These are phyloP conservation scores for Daldinia sp. DNA, from an alignment of 2,329 filamentous ascomycete species.

Conservation along the genomic window DNA sequence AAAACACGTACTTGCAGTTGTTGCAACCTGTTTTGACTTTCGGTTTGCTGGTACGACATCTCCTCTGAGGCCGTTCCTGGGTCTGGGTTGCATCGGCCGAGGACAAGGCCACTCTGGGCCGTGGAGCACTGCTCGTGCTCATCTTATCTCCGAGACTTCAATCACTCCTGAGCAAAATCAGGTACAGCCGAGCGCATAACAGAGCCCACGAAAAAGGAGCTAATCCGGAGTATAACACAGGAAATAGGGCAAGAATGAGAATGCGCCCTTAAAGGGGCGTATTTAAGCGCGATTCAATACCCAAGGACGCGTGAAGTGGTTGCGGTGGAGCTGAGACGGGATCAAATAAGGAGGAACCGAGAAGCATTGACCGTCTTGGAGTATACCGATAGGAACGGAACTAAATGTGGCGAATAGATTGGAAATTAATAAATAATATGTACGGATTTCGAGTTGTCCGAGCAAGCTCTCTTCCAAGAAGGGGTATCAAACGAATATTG, in stretches of 20 bases:
- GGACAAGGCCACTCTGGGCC: conserved; percentile 13
- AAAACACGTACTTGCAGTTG: conserved; percentile 70
- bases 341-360: conserved; percentile 9
- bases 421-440: conserved; percentile 27
- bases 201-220: conserved; percentile 4
- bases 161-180: conserved; percentile 9
- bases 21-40: conserved; percentile 73
- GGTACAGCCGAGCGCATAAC: conserved; percentile 26
- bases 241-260: background rate
- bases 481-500: conserved; percentile 23
- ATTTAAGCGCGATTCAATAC: conserved; percentile 1
- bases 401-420: conserved; percentile 19
- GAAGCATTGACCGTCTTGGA: background rate
- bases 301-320: conserved; percentile 3
- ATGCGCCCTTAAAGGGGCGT: background rate
- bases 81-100: conserved; percentile 41
- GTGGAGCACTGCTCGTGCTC: conserved; percentile 10
- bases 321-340: conserved; percentile 8
- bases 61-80: conserved; percentile 49
- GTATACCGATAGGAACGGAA: background rate
- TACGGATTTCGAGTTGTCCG: conserved; percentile 15
- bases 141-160: conserved; percentile 23
- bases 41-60: conserved; percentile 62
- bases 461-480: conserved; percentile 20
- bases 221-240: background rate